Evolutionary conservation across 805 yeast species (phyloP).

Genomic region (Dipodascus geniculatus): DNA sequence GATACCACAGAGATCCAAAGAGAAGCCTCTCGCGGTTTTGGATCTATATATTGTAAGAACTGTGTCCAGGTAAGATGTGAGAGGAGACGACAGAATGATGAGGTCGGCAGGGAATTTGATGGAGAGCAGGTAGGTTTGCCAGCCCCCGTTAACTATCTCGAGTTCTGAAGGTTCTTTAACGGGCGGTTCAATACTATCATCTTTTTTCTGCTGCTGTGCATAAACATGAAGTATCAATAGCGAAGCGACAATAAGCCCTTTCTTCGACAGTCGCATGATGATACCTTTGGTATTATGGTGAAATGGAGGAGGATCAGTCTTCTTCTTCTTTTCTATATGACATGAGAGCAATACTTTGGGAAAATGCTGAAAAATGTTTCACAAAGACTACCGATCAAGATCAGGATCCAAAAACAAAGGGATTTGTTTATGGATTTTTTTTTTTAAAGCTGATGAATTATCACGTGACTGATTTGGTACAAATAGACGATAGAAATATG

Average conservation of each 20-base stretch:
- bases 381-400: neutral
- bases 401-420: neutral
- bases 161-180: no score
- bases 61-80: constrained; percentile 80
- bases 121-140: constrained; percentile 9
- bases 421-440: no score
- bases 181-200: no score
- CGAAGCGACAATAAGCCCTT: neutral
- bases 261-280: neutral
- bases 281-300: no score
- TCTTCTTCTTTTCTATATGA: no score
- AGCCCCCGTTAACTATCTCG: constrained; percentile 22
- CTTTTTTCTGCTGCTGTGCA: neutral
- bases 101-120: constrained; percentile 36
- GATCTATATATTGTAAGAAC: constrained; percentile 52
- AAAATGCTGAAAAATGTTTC: neutral
- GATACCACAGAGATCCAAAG: constrained; percentile 86
- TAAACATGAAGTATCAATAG: neutral
- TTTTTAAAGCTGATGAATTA: no score
- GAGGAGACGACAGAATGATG: constrained; percentile 68
- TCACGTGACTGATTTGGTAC: no score
- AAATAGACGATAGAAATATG: no score
- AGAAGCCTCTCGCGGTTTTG: constrained; percentile 65
- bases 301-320: no score
- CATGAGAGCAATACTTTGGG: no score